Evolutionary conservation across 192 early-diverging fungal species (phyloP).

Genomic region (Coemansia sp.): DNA sequence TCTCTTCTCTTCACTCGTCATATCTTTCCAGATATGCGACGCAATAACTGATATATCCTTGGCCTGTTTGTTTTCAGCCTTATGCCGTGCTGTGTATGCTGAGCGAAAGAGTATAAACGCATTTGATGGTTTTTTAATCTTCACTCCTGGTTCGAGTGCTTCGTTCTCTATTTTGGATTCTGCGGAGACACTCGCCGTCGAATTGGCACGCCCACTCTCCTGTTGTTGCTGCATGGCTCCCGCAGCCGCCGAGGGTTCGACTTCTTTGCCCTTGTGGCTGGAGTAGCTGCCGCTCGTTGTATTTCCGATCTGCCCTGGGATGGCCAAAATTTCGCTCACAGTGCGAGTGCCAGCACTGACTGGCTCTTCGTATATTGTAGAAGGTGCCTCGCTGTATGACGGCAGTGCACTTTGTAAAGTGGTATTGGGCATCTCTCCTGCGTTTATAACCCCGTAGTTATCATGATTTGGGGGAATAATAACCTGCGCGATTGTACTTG

Average conservation of each 20-base stretch:
- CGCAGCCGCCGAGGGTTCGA: not conserved
- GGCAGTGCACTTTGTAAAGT: not conserved
- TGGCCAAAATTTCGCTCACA: not conserved
- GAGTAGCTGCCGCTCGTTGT: not conserved
- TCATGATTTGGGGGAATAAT: conserved; percentile 3
- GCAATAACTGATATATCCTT: conserved; percentile 23
- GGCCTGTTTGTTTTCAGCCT: conserved; percentile 9
- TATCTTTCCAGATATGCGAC: conserved; percentile 57
- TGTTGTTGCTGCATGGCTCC: not conserved
- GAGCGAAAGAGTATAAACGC: conserved; percentile 28
- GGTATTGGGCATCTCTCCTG: not conserved
- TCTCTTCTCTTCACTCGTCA: conserved; percentile 53
- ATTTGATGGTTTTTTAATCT: conserved; percentile 29
- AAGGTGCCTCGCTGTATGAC: not conserved
- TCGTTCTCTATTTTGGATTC: not conserved
- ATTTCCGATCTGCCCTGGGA: not conserved
- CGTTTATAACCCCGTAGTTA: not conserved
- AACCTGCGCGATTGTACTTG: conserved; percentile 16
- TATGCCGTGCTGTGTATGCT: conserved; percentile 5
- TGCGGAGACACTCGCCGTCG: not conserved
- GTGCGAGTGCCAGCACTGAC: not conserved
- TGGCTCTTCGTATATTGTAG: not conserved
- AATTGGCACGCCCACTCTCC: not conserved
- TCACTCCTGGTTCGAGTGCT: not conserved
- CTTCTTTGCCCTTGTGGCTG: not conserved